Evolutionary conservation across 2,329 filamentous ascomycete species (phyloP), one percentile per base, ranked within the genome.

Genomic region (Alternaria arbusti): DNA sequence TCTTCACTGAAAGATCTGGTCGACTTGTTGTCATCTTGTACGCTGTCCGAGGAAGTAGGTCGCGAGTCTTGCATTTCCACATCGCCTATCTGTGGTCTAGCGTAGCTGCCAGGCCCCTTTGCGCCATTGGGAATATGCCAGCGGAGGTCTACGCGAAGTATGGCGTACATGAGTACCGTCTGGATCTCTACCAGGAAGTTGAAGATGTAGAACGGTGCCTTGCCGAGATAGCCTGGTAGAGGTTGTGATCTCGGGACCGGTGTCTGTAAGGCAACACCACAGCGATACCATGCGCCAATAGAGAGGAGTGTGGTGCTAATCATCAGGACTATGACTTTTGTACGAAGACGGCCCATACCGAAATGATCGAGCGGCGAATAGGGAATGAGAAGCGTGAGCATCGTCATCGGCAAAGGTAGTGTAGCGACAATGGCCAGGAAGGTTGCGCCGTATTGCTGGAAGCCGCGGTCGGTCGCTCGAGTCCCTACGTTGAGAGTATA

Each of bases 181-280:
- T 91, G 74, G 44, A 94, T 82, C 79, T 97, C 94, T 40, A 94
- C 84, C 15, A 82, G 83, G 74, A 92, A 96, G 81, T 92, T 91
- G 82, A 96, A 92, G 74, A 89, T 81, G 82, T 96, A 97, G 82
- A 93, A 97, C 71, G 87, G 88, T 2, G 89, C 86, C 76, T 90
- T 91, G 73, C 83, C 83, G 71, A 93, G 86, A 76, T 90, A 95
- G 86, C 89, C 91, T 6, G 89, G 89, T 2, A 91, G 88, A 47
- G 82, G 59, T 73, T 70, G 4, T 84, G 87, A 26, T 84, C 85
- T 23, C 6, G 79, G 74, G 1, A 80, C 74, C 1, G 82, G 80
- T 1, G 83, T 74, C 59, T 83, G 82, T 78, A 85, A 93, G 26
- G 75, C 81, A 1, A 86, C 87, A 15, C 85, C 90, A 28, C 87